Base-by-base conservation (phyloP, 352 stramenopile genomes). In the Globisporangium middletonii region DNA sequence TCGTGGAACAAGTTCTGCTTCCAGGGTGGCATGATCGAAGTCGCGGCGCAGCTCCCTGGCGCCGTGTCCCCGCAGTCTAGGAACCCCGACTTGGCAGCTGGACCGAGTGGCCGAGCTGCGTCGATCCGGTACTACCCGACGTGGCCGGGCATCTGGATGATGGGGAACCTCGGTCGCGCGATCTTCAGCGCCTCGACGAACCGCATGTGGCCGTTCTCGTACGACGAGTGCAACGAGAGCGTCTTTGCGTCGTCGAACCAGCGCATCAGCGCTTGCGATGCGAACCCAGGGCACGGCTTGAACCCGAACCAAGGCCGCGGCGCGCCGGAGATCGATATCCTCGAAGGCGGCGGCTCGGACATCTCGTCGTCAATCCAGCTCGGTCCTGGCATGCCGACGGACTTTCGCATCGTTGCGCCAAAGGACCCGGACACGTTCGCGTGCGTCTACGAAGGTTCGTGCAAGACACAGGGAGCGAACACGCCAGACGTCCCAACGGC, bases 181-280 rank as follows among this genome's bases (percentile, higher is more conserved):
- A 38, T 38, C 33, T 38, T 38, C 33, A 38, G 33, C 7, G 85
- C 77, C 0, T 97, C 84, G 0, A 98, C 92, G 23, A 91, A 91
- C 50, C 89, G 94, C 55, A 92, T 98, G 63, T 99, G 96, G 96
- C 96, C 96, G 2, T 99, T 94, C 78, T 97, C 84, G 47, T 98
- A 97, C 67, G 77, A 98, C 62, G 75, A 79, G 47, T 99, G 96
- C 63, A 86, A 98, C 65, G 61, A 72, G 0, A 67, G 63, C 0
- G 62, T 79, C 13, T 89, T 89, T 56, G 72, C 72, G n/a, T 66
- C 71, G n/a, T 63, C 63, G 46, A 88, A 88, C 59, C 83, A 92
- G 52, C 74, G 78, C 3, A 92, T 92, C 59, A 95, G 72, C 33
- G 95, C 86, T 0, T 99, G 95, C 65, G 92, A 98, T 53, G 60